Percentiles rank a stretch among this genome's conserved stretches.
Evolutionary conservation across 2,329 filamentous ascomycete genomes (phyloP).

Genomic region (Fusarium mundagurra): DNA sequence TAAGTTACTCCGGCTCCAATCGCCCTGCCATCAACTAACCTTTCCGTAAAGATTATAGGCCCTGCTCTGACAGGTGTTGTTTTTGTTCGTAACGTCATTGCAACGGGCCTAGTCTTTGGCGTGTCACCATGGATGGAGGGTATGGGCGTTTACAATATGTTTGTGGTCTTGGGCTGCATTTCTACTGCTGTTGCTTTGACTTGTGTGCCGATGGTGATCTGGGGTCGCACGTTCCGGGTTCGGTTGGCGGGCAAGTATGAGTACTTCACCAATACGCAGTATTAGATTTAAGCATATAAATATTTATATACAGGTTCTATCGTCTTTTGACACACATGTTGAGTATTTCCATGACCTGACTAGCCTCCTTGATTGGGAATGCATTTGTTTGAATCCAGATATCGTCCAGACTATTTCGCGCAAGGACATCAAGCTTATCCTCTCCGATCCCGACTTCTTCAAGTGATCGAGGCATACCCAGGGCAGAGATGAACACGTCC

Average conservation of each 20-base stretch:
- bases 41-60: constrained; percentile 5
- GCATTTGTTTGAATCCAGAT: constrained; percentile 62
- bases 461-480: constrained; percentile 64
- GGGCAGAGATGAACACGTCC: constrained; percentile 58
- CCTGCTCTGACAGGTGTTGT: constrained; percentile 30
- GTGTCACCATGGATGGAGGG: constrained; percentile 19
- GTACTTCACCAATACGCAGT: constrained; percentile 14
- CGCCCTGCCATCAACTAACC: fast-evolving
- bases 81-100: constrained; percentile 30
- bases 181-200: constrained; percentile 20
- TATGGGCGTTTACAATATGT: constrained; percentile 33
- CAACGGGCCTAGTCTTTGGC: constrained; percentile 20
- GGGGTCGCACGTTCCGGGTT: constrained; percentile 24
- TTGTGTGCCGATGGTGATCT: constrained; percentile 18
- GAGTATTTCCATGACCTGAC: constrained; percentile 63
- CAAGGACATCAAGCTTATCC: constrained; percentile 59
- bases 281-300: background rate
- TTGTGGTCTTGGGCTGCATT: constrained; percentile 18
- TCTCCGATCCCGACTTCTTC: constrained; percentile 60
- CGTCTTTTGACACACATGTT: constrained; percentile 43
- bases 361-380: constrained; percentile 56
- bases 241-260: constrained; percentile 22
- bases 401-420: constrained; percentile 60
- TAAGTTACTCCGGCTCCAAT: background rate
- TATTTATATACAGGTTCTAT: background rate